These are phyloP conservation scores for Capsella bursapastoris DNA, from an alignment of 345 rosid species.

Conservation along the genomic window DNA sequence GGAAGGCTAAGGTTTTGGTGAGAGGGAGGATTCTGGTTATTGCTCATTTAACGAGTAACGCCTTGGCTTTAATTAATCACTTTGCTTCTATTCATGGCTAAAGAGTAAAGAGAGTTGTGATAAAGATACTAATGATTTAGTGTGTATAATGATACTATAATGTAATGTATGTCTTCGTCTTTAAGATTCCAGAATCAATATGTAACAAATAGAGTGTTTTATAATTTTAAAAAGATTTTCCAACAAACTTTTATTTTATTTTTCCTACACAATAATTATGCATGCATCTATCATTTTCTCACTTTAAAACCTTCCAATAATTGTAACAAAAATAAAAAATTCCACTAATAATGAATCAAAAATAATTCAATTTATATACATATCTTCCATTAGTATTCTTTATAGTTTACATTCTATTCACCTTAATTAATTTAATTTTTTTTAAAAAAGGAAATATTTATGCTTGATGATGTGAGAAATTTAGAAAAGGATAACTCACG, in stretches of 20 bases:
- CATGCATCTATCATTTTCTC: conserved; percentile 24
- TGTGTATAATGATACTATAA: background rate
- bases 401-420: conserved; percentile 6
- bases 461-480: conserved; percentile 5
- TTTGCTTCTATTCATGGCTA: conserved; percentile 60
- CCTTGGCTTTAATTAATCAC: conserved; percentile 70
- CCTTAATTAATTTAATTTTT: background rate
- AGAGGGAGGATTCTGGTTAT: conserved; percentile 50
- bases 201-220: conserved; percentile 16
- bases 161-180: conserved; percentile 19
- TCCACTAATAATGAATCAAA: background rate
- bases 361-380: background rate
- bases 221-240: background rate
- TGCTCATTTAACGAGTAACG: conserved; percentile 75
- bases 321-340: background rate
- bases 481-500: background rate
- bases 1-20: conserved; percentile 46
- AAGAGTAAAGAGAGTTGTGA: conserved; percentile 24
- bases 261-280: background rate
- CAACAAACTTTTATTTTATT: background rate
- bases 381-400: conserved; percentile 1
- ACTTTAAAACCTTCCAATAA: conserved; percentile 25
- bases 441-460: background rate
- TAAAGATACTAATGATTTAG: background rate
- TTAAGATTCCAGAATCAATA: conserved; percentile 5